A percentile compares a stretch with the other conserved stretches of the same genome.
phyloP scores from a whole-genome alignment of 805 yeast genomes.

The Cyberlindnera nakhonratchasimensis region DNA sequence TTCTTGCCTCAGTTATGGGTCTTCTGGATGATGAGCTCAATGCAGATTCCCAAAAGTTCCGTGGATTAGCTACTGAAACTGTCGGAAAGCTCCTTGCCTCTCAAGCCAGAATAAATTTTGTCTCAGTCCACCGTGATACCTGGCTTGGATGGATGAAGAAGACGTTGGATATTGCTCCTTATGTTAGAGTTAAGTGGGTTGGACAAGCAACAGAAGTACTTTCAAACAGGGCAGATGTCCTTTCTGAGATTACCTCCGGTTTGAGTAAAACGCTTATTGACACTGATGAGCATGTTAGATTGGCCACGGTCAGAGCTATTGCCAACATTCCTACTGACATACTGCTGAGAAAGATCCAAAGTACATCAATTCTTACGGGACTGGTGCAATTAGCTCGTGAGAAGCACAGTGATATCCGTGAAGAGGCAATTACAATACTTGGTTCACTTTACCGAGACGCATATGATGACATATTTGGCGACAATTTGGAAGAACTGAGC shows the following conservation, averaged over 20 bases:
- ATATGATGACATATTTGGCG: conserved; percentile 27
- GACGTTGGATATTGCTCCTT: conserved; percentile 61
- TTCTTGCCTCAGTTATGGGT: conserved; percentile 70
- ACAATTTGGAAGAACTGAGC: conserved; percentile 19
- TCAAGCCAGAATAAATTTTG: conserved; percentile 53
- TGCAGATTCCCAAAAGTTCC: conserved; percentile 60
- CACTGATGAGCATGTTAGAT: conserved; percentile 68
- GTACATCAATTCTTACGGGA: conserved; percentile 45
- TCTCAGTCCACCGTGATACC: conserved; percentile 51
- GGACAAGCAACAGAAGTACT: conserved; percentile 51
- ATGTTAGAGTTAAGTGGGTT: conserved; percentile 69
- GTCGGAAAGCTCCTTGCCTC: conserved; percentile 61
- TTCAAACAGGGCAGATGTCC: conserved; percentile 40
- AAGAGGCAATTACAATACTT: conserved; percentile 49
- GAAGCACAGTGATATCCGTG: conserved; percentile 61
- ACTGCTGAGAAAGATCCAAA: conserved; percentile 47
- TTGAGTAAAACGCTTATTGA: conserved; percentile 69
- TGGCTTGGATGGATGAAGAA: conserved; percentile 75
- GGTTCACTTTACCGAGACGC: conserved; percentile 55
- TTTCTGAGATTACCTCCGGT: conserved; percentile 52
- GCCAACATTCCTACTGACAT: conserved; percentile 42
- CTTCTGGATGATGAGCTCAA: conserved; percentile 74
- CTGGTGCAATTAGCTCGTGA: conserved; percentile 69
- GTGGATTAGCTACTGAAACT: conserved; percentile 68
- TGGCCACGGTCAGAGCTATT: conserved; percentile 53